Conservation (phyloP, 768 basidiomycete species). For the Mycena latifolia region DNA sequence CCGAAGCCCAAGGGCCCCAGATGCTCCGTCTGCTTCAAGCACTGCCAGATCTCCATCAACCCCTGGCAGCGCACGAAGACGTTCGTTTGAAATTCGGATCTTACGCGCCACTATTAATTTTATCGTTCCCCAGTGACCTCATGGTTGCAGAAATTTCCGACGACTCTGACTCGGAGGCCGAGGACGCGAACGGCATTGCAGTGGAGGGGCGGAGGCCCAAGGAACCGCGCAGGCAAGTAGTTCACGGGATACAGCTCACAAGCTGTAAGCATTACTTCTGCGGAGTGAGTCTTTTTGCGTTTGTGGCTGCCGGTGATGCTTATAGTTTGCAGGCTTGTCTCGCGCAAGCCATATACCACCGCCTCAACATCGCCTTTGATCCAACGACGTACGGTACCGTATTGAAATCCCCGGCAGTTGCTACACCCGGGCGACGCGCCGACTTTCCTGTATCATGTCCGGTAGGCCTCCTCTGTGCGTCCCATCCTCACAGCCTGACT, state of each 20-base stretch:
- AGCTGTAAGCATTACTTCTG: slow-evolving; percentile 40
- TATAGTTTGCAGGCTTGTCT: slow-evolving; percentile 32
- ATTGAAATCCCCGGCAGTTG: neutral
- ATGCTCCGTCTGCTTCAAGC: slow-evolving; percentile 38
- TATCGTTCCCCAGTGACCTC: slow-evolving; percentile 23
- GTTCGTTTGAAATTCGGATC: slow-evolving; percentile 22
- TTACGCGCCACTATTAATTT: neutral
- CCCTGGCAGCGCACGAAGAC: slow-evolving; percentile 36
- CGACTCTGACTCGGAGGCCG: slow-evolving; percentile 33
- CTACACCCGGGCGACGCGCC: slow-evolving; percentile 22
- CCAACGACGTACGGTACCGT: slow-evolving; percentile 33
- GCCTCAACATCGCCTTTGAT: slow-evolving; percentile 37
- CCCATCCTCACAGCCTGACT: neutral
- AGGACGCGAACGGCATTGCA: slow-evolving; percentile 21
- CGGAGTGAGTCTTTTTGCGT: slow-evolving; percentile 24
- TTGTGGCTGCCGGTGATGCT: neutral
- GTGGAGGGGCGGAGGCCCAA: slow-evolving; percentile 2
- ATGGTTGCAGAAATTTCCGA: slow-evolving; percentile 35
- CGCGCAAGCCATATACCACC: slow-evolving; percentile 34
- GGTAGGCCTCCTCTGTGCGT: slow-evolving; percentile 7
- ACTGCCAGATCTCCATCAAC: slow-evolving; percentile 34
- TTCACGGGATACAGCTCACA: slow-evolving; percentile 37
- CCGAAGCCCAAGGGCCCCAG: slow-evolving; percentile 33
- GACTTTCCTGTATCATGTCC: slow-evolving; percentile 40
- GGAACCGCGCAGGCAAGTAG: slow-evolving; percentile 13